A percentile compares a stretch with the other conserved stretches of the same genome.
Conservation (phyloP, 345 rosid genomes). For the Psidium friedrichsthalianum region DNA sequence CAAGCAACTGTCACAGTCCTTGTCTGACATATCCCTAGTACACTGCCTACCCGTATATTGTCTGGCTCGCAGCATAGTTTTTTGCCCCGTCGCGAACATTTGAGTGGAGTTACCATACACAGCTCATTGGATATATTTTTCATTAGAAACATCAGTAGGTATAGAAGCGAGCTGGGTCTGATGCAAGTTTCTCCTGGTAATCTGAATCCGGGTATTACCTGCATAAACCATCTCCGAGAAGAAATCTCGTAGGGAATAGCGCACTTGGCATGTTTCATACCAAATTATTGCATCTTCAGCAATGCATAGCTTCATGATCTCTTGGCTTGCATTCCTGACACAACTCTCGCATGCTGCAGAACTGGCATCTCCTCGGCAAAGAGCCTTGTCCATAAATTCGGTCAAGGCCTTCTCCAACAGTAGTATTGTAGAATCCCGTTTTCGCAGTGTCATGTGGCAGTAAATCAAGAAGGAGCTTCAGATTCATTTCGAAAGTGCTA, state of each 20-base stretch:
- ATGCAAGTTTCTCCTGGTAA: background rate
- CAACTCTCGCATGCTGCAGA: constrained; percentile 10
- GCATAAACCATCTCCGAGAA: background rate
- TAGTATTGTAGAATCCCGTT: constrained; percentile 9
- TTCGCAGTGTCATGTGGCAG: constrained; percentile 3
- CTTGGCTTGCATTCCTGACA: constrained; percentile 7
- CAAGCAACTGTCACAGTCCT: constrained; percentile 9
- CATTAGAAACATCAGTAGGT: constrained; percentile 7
- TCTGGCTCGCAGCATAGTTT: background rate
- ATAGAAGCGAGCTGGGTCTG: background rate
- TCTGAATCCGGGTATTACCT: constrained; percentile 12
- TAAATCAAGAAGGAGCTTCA: constrained; percentile 7
- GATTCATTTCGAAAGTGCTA: constrained; percentile 4
- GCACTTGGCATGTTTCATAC: constrained; percentile 25
- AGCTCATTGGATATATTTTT: constrained; percentile 3
- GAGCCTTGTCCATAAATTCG: constrained; percentile 18
- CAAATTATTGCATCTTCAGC: constrained; percentile 13
- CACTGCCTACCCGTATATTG: constrained; percentile 25
- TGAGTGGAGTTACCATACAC: background rate
- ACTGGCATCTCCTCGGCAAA: constrained; percentile 22
- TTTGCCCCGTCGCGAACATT: constrained; percentile 22
- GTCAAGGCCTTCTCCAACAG: background rate
- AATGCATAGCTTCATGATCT: constrained; percentile 1
- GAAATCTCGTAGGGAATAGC: constrained; percentile 12
- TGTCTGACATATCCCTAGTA: constrained; percentile 11